A percentile compares a stretch with the other conserved stretches of the same genome.
phyloP scores from a whole-genome alignment of 1,284 basidiomycete species.

The Rhodotorula glutinis region DNA sequence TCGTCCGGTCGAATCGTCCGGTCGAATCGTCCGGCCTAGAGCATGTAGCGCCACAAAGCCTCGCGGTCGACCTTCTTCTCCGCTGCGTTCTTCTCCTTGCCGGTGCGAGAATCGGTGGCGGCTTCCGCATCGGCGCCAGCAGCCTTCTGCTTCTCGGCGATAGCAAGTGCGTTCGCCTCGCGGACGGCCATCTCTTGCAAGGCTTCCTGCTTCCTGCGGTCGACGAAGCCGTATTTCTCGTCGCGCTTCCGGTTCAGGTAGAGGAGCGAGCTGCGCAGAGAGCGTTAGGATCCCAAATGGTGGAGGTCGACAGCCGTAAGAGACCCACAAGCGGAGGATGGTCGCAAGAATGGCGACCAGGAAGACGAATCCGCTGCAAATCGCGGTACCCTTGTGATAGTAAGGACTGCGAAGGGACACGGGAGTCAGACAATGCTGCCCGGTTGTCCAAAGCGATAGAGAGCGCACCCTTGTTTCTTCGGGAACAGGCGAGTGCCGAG shows the following conservation, averaged over 20 bases:
- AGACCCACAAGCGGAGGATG: slow-evolving; percentile 2
- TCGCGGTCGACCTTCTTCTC: slow-evolving; percentile 1
- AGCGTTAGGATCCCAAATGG: neutral
- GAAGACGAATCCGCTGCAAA: slow-evolving; percentile 23
- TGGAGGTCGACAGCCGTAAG: too few relatives aligned
- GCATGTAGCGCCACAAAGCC: slow-evolving; percentile 1
- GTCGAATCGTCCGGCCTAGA: too few relatives aligned
- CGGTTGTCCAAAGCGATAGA: too few relatives aligned
- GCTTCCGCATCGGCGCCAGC: neutral
- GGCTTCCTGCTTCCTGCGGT: slow-evolving; percentile 6
- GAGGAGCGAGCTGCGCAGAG: neutral
- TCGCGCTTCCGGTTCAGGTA: slow-evolving; percentile 7
- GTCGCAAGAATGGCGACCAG: slow-evolving; percentile 10
- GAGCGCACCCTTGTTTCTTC: neutral
- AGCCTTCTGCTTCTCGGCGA: too few relatives aligned
- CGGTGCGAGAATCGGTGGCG: neutral
- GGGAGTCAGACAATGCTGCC: neutral
- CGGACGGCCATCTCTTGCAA: neutral
- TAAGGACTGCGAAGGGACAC: slow-evolving; percentile 3
- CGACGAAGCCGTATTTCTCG: slow-evolving; percentile 7
- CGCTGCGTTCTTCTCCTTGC: neutral
- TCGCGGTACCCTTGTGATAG: slow-evolving; percentile 26
- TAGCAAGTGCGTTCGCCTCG: neutral
- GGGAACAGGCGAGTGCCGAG: slow-evolving; percentile 23
- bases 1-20: too few relatives aligned